These are phyloP conservation scores for Litchi chinensis DNA, from an alignment of 345 rosid genomes.

Conservation along the genomic window DNA sequence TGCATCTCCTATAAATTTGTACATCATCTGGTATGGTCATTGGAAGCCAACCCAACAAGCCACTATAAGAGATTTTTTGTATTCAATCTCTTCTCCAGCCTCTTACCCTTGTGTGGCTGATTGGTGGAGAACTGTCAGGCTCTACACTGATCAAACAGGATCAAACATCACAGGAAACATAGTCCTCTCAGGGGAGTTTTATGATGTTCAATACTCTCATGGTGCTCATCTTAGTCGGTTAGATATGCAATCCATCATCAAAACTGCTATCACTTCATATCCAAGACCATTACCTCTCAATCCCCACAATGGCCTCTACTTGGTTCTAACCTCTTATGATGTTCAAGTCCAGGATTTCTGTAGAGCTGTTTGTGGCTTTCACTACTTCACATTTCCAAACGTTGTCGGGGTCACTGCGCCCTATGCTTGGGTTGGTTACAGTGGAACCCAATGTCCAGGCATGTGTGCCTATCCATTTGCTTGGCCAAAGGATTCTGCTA, in stretches of 20 bases:
- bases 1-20: slow-evolving; percentile 48
- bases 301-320: slow-evolving; percentile 52
- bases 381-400: slow-evolving; percentile 63
- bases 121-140: slow-evolving; percentile 63
- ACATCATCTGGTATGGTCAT: slow-evolving; percentile 66
- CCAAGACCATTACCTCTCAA: slow-evolving; percentile 45
- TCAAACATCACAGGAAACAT: slow-evolving; percentile 51
- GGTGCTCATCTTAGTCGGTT: slow-evolving; percentile 51
- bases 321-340: slow-evolving; percentile 53
- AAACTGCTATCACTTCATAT: slow-evolving; percentile 36
- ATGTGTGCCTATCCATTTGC: slow-evolving; percentile 68
- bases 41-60: slow-evolving; percentile 58
- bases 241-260: slow-evolving; percentile 54
- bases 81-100: slow-evolving; percentile 53
- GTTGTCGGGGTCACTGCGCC: slow-evolving; percentile 57
- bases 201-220: slow-evolving; percentile 52
- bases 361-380: slow-evolving; percentile 66
- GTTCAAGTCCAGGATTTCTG: slow-evolving; percentile 71
- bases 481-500: slow-evolving; percentile 34
- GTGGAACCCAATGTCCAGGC: slow-evolving; percentile 60
- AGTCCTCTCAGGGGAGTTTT: slow-evolving; percentile 45
- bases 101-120: slow-evolving; percentile 60
- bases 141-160: slow-evolving; percentile 67
- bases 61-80: slow-evolving; percentile 57
- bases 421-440: slow-evolving; percentile 66